Evolutionary conservation across 306 rosid species (phyloP), one percentile per base, ranked within the genome.

Genomic region (Psophocarpus tetragonolobus): DNA sequence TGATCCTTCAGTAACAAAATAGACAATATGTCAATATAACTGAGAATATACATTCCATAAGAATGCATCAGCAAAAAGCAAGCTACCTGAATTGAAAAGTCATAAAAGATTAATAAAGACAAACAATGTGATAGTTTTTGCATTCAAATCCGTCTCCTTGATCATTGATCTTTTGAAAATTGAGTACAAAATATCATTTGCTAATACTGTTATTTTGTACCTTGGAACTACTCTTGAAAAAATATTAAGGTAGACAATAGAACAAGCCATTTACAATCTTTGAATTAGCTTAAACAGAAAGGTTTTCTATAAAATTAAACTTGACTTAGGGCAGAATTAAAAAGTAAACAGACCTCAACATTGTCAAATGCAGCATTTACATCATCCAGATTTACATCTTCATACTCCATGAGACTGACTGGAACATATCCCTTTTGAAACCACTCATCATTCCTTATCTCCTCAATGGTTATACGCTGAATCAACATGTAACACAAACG

Each of bases 301-400:
- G 36, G 15, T 23, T n/a, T 47, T 6, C 58, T 15, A 48, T 17
- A 18, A 3, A 66, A 57, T 47, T 64, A 50, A 64, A 75, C 68
- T 42, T 62, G 42, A 10, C 68, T 20, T 10, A 27, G 41, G 26
- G 78, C 65, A 42, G 71, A 69, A 50, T 74, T 53, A 10, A 71
- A 73, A 67, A 14, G 6, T 30, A 81, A 75, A 84, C 93, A 82
- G 62, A 93, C 97, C 97, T 93, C 93, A 18, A 80, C 82, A 82
- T 90, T 90, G 38, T 91, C 91, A 67, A 93, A 93, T 78, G 86
- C 91, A 8, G 95, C 95, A 85, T 93, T 89, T 61, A 93, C 87
- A 68, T 93, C 98, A 80, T 93, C 98, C 77, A 93, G 90, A 71
- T 93, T 91, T 73, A 93, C 92, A 80, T 91, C 98, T 85, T 93